phyloP scores from a whole-genome alignment of 1,284 basidiomycete species.

The Irpex lacteus region DNA sequence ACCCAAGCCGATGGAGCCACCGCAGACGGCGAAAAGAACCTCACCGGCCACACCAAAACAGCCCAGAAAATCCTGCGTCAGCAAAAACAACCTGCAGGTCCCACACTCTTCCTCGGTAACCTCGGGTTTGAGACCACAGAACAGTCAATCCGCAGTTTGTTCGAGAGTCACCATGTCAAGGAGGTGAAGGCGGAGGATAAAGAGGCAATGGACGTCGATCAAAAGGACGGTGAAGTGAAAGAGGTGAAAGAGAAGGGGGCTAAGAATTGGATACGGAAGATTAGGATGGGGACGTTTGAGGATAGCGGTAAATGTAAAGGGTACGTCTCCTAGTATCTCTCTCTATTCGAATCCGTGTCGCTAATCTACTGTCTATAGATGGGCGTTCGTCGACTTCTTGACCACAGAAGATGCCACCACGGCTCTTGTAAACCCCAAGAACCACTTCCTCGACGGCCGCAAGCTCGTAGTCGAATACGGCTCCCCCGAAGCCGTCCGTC shows the following conservation, averaged over 20 bases:
- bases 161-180: constrained; percentile 61
- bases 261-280: constrained; percentile 74
- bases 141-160: constrained; percentile 66
- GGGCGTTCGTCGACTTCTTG: constrained; percentile 94
- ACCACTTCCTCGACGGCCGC: constrained; percentile 82
- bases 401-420: constrained; percentile 77
- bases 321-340: constrained; percentile 41
- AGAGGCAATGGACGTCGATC: constrained; percentile 26
- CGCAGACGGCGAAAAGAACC: constrained; percentile 27
- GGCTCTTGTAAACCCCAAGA: constrained; percentile 81
- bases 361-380: constrained; percentile 47
- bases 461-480: constrained; percentile 89
- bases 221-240: constrained; percentile 21
- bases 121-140: constrained; percentile 86
- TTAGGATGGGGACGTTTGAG: constrained; percentile 94
- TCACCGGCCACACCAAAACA: constrained; percentile 59
- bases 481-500: constrained; percentile 78
- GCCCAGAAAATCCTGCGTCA: constrained; percentile 79
- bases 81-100: constrained; percentile 82
- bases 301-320: constrained; percentile 95
- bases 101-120: constrained; percentile 88
- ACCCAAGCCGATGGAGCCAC: constrained; percentile 22
- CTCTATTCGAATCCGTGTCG: background rate
- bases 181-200: constrained; percentile 21
- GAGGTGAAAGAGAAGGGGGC: constrained; percentile 42